phyloP scores from a whole-genome alignment of 352 stramenopile species.

The Pythium grandisporangium region DNA sequence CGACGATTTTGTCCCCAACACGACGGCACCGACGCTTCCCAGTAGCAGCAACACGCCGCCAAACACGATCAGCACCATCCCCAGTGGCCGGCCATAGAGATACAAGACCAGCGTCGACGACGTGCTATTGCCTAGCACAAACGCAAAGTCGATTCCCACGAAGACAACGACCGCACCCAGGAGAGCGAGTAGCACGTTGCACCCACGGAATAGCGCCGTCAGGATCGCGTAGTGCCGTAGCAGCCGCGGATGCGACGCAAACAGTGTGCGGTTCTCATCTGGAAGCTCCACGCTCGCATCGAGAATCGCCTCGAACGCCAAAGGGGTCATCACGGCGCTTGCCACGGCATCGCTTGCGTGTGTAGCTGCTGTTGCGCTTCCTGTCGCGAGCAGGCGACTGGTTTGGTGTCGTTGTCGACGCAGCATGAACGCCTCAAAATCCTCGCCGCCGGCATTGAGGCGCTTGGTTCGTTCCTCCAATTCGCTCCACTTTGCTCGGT shows the following conservation, averaged over 20 bases:
- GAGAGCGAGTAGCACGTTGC: slow-evolving; percentile 19
- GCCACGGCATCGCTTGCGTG: neutral
- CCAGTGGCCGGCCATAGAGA: slow-evolving; percentile 18
- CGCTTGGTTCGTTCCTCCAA: slow-evolving; percentile 29
- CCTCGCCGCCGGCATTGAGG: slow-evolving; percentile 22
- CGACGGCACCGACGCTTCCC: slow-evolving; percentile 3
- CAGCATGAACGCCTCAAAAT: slow-evolving; percentile 39
- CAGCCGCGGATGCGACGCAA: slow-evolving; percentile 21
- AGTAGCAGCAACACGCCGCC: slow-evolving; percentile 7
- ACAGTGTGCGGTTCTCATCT: slow-evolving; percentile 33
- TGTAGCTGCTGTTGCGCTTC: neutral
- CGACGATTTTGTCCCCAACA: slow-evolving; percentile 1
- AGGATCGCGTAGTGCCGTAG: slow-evolving; percentile 26
- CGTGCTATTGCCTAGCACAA: slow-evolving; percentile 22
- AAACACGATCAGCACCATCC: slow-evolving; percentile 12
- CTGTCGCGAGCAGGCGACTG: neutral
- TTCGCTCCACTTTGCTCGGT: slow-evolving; percentile 55
- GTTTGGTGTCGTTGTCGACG: slow-evolving; percentile 19
- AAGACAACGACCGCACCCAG: slow-evolving; percentile 7
- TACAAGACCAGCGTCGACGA: slow-evolving; percentile 13
- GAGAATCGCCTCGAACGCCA: slow-evolving; percentile 1
- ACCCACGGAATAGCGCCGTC: slow-evolving; percentile 18
- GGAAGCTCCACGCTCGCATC: slow-evolving; percentile 18
- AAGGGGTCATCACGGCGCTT: neutral
- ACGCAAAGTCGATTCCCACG: slow-evolving; percentile 22